Conservation (phyloP, 73 alveolate genomes). For the Stentor coeruleus region DNA sequence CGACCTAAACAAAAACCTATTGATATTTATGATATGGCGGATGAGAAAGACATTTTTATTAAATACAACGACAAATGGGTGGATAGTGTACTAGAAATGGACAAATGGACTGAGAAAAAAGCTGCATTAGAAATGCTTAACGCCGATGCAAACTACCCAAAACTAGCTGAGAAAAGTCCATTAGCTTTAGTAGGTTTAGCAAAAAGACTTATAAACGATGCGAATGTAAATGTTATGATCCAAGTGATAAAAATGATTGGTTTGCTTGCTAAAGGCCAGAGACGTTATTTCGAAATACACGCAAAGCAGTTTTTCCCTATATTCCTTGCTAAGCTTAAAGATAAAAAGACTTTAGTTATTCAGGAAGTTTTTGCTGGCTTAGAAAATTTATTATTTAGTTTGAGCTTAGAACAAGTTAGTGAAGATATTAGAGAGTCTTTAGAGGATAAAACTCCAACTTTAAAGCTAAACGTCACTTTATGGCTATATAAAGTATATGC, state of each 20-base stretch:
- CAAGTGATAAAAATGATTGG: constrained; percentile 29
- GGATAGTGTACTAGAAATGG: constrained; percentile 53
- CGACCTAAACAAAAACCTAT: constrained; percentile 42
- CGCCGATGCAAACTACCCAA: constrained; percentile 38
- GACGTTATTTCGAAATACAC: constrained; percentile 20
- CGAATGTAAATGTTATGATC: constrained; percentile 35
- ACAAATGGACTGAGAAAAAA: constrained; percentile 74
- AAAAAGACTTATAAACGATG: constrained; percentile 35
- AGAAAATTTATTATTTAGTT: constrained; percentile 34
- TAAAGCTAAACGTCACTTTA: constrained; percentile 33
- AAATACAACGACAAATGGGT: constrained; percentile 67
- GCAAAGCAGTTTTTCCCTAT: constrained; percentile 21
- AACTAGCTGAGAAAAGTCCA: constrained; percentile 27
- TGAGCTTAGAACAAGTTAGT: constrained; percentile 14
- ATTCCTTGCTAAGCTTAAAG: constrained; percentile 27
- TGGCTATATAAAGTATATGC: constrained; percentile 33
- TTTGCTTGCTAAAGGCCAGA: constrained; percentile 29
- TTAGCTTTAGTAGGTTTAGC: constrained; percentile 28
- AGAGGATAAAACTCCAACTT: constrained; percentile 50
- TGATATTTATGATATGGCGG: constrained; percentile 68
- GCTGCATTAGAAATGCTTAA: constrained; percentile 50
- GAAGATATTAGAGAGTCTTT: constrained; percentile 40
- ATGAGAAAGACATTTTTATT: constrained; percentile 60
- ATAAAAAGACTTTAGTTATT: constrained; percentile 28
- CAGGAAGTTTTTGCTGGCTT: constrained; percentile 35